Conservation (phyloP, 1,139 yeast species). For the Geotrichum phurueaensis region DNA sequence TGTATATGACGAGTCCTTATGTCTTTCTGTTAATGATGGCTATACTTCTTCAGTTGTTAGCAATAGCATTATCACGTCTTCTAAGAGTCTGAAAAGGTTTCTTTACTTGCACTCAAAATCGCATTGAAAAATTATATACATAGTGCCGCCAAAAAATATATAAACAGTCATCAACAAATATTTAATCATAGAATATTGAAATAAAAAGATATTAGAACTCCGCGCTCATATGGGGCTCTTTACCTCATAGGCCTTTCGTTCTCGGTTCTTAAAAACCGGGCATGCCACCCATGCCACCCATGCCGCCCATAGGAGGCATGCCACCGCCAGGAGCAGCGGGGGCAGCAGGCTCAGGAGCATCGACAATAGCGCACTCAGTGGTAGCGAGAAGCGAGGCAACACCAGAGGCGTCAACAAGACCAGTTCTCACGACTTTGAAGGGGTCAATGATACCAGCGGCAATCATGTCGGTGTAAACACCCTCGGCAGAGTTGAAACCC, state of each 20-base stretch:
- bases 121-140: constrained; percentile 9
- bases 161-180: neutral
- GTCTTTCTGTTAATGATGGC: too few relatives aligned
- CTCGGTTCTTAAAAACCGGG: constrained; percentile 20
- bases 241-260: neutral
- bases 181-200: neutral
- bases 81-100: neutral
- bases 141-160: constrained; percentile 1
- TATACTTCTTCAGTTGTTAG: neutral
- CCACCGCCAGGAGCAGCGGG: constrained; percentile 60
- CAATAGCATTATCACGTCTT: too few relatives aligned
- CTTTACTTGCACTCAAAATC: neutral
- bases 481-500: constrained; percentile 93
- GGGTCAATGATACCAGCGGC: constrained; percentile 98
- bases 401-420: constrained; percentile 95
- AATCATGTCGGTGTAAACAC: constrained; percentile 93
- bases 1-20: too few relatives aligned
- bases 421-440: constrained; percentile 96
- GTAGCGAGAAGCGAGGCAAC: constrained; percentile 97
- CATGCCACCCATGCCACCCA: constrained; percentile 48
- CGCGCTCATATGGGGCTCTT: neutral
- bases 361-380: constrained; percentile 97
- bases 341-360: constrained; percentile 87
- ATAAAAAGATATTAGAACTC: neutral
- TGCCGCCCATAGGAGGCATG: constrained; percentile 56